These are phyloP conservation scores for Crithidia bombi DNA, from an alignment of 208 protist genomes.

Conservation along the genomic window DNA sequence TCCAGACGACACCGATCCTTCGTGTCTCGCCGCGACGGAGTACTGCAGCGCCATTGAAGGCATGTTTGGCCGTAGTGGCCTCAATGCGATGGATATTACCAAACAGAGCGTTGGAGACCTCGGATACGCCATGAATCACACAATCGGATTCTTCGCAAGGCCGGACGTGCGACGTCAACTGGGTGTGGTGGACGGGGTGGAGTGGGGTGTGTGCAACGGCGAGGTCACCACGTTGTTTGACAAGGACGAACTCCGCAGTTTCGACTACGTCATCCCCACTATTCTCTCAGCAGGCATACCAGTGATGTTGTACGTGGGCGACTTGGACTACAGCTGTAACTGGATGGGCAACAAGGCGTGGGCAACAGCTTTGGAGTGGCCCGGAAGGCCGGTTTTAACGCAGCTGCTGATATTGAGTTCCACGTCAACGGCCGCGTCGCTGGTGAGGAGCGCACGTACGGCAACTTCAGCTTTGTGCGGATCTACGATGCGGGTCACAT, in stretches of 20 bases:
- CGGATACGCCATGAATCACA: conserved; percentile 6
- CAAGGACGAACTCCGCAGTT: conserved; percentile 73
- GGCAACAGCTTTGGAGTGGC: conserved; percentile 74
- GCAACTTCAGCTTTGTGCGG: conserved; percentile 78
- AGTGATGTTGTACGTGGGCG: conserved; percentile 93
- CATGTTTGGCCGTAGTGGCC: conserved; percentile 43
- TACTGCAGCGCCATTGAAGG: conserved; percentile 3
- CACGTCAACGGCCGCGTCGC: conserved; percentile 30
- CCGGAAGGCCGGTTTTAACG: conserved; percentile 61
- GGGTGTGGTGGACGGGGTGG: background rate
- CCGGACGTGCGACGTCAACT: background rate
- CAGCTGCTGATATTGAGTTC: conserved; percentile 49
- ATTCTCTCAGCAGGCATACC: conserved; percentile 67
- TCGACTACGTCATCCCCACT: conserved; percentile 61
- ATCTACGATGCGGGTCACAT: conserved; percentile 88
- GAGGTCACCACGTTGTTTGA: conserved; percentile 53
- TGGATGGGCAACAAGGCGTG: conserved; percentile 91
- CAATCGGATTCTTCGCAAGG: background rate
- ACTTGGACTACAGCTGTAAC: conserved; percentile 94
- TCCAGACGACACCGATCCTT: conserved; percentile 1
- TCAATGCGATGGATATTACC: conserved; percentile 90
- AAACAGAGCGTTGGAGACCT: conserved; percentile 44
- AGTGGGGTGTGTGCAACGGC: conserved; percentile 50
- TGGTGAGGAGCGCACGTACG: conserved; percentile 37
- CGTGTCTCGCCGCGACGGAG: conserved; percentile 20